Conservation (phyloP, 495 filamentous ascomycete genomes). For the Baudoinia panamericana region DNA sequence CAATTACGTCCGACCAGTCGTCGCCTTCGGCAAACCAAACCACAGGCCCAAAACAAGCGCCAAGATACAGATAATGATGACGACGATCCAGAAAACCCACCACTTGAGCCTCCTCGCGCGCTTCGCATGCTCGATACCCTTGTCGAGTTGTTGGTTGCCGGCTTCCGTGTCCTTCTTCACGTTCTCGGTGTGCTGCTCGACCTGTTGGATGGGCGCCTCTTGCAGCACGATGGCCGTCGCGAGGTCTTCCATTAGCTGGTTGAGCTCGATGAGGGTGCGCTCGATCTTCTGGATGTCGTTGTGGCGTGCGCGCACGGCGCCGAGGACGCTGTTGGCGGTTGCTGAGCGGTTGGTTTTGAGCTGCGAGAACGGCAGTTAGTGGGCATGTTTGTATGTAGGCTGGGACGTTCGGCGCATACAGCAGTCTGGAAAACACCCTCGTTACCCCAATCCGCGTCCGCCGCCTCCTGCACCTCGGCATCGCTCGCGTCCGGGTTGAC, state of each 20-base stretch:
- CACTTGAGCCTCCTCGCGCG: slow-evolving; percentile 55
- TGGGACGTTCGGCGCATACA: slow-evolving; percentile 45
- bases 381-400: slow-evolving; percentile 4
- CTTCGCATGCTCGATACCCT: slow-evolving; percentile 45
- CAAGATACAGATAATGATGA: slow-evolving; percentile 36
- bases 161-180: slow-evolving; percentile 44
- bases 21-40: slow-evolving; percentile 30
- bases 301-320: slow-evolving; percentile 61
- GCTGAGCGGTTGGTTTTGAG: slow-evolving; percentile 56
- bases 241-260: slow-evolving; percentile 53
- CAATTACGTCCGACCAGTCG: too few relatives aligned
- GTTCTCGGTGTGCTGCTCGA: slow-evolving; percentile 43
- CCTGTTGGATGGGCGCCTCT: slow-evolving; percentile 40
- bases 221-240: slow-evolving; percentile 52
- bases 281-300: slow-evolving; percentile 64
- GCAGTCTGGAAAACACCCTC: slow-evolving; percentile 67
- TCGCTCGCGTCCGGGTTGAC: slow-evolving; percentile 62
- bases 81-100: slow-evolving; percentile 47
- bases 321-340: slow-evolving; percentile 49
- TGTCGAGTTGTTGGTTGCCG: slow-evolving; percentile 47
- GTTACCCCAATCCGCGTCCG: slow-evolving; percentile 55
- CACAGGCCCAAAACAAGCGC: slow-evolving; percentile 31
- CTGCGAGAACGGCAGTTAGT: slow-evolving; percentile 31
- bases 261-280: slow-evolving; percentile 49
- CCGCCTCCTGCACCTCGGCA: slow-evolving; percentile 47